Base-by-base conservation (phyloP, 2,329 filamentous ascomycete species). In the Penicillium sumatraense region DNA sequence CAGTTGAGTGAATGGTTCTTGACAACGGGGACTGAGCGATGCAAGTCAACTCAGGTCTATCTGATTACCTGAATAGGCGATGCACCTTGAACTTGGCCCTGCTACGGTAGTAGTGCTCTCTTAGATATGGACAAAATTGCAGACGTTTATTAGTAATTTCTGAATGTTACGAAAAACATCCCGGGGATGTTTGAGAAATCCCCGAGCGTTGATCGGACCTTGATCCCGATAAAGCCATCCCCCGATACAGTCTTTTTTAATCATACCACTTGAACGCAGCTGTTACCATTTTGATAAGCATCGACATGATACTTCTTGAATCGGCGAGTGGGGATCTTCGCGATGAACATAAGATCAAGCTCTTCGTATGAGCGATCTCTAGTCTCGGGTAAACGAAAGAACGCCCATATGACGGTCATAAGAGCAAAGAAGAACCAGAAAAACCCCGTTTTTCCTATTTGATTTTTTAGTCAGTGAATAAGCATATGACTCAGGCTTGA, bases 311-410 rank as follows among this genome's bases (percentile, higher is more conserved):
- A 62, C 3, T 53, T 58, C 8, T 61, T 46, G 29, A 69, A 77
- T 26, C 74, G 70, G 36, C 72, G 63, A 2, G 75, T 71, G 6
- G 67, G 57, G 4, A 77, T 63, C 20, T 66, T 71, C 4, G 65
- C 65, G 47, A 73, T 69, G 54, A 80, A 80, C 47, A 79, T 57
- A 5, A 77, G 60, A 53, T 78, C 76, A 13, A 78, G 57, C 56
- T 78, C 76, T 2, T 68, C 72, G 55, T 72, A 77, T 0, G 74
- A 74, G 18, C 74, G 63, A 11, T 62, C 72, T 36, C 69, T 74
- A 3, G 69, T 61, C 52, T 78, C 75, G 1, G 74, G 74, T 11
- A 76, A 64, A 14, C 72, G 64, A 54, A 73, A 76, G 59, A 70
- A 77, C 2, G 68, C 66, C 71, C 70, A 77, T 8, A 72, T 11